Base-by-base conservation (phyloP, 1,139 yeast genomes). In the Lodderomyces beijingensis region DNA sequence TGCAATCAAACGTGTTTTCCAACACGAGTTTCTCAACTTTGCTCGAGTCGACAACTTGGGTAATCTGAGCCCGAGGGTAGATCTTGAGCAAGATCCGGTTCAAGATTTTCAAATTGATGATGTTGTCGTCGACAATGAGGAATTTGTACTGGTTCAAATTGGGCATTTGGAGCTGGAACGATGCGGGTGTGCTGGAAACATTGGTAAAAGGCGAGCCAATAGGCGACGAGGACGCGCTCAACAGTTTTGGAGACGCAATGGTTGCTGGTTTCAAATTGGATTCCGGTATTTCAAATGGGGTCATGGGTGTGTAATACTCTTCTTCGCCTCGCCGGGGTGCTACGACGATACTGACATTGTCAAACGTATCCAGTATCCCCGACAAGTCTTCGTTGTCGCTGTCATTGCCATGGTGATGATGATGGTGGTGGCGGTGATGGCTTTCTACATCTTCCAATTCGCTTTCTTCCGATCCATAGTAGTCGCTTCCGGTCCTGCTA, bases 91-190 rank as follows among this genome's bases (percentile, higher is more conserved):
- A 45, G 3, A 67, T 50, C 18, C 57, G 55, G 20, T 51, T 53
- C 35, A 68, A 49, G 7, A 68, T 66, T 34, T 59, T 59, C 30
- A 68, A 51, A 42, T 68, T 67, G 37, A 68, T 64, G 13, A 55
- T 40, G 40, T 68, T 68, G 44, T 68, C 74, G 43, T 68, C 74
- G 16, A 68, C 73, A 17, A 65, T 47, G 25, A 68, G 46, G 36
- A 68, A 67, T 15, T 41, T 42, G 44, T 53, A 59, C 5, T 45
- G 40, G n/a, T 40, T 38, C 29, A 42, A 39, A 39, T 57, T 57
- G 11, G 66, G 55, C 23, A 40, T 21, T 3, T 27, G 29, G n/a
- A 40, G 27, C 27, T 33, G 24, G 17, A 40, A 30, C n/a, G n/a
- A 8, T 8, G 10, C 14, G 5, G 14, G n/a, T 25, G 27, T 25